Percentiles rank a stretch among this genome's conserved stretches.
These are phyloP conservation scores for Cunninghamia lanceolata DNA, from an alignment of 75 land plant genomes.

Conservation along the genomic window DNA sequence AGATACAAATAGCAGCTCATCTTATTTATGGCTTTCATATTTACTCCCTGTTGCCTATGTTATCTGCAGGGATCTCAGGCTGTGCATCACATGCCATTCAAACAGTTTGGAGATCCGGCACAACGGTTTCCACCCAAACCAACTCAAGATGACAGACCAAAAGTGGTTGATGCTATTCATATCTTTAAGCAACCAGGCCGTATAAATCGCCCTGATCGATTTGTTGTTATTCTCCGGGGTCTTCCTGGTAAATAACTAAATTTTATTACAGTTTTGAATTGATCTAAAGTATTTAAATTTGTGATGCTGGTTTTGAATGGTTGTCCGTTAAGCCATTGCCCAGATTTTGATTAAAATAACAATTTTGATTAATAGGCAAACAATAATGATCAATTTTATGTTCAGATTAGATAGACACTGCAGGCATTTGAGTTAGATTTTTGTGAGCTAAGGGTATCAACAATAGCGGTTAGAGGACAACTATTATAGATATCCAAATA, in stretches of 20 bases:
- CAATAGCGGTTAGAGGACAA: neutral
- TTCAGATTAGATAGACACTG: neutral
- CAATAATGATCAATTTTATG: neutral
- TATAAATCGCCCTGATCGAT: conserved; percentile 67
- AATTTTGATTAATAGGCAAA: neutral
- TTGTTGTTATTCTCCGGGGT: conserved; percentile 81
- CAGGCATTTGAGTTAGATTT: neutral
- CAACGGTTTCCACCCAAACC: conserved; percentile 14
- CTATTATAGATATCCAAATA: neutral
- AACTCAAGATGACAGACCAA: conserved; percentile 33
- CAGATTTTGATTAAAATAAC: neutral
- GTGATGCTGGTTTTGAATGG: neutral
- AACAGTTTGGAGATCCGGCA: conserved; percentile 1
- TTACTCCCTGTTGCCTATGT: neutral
- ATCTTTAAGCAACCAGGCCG: conserved; percentile 65
- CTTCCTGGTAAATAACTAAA: conserved; percentile 65
- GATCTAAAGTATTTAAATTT: neutral
- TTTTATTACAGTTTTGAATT: neutral
- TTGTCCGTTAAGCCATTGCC: neutral
- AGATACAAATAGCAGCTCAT: neutral
- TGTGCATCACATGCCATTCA: conserved; percentile 8
- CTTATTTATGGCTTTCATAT: neutral
- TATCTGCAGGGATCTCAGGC: conserved; percentile 19
- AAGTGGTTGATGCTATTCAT: conserved; percentile 51
- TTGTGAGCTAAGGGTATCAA: neutral